These are phyloP conservation scores for Penstemon newberryi DNA, from an alignment of 257 asterid genomes.

Conservation along the genomic window DNA sequence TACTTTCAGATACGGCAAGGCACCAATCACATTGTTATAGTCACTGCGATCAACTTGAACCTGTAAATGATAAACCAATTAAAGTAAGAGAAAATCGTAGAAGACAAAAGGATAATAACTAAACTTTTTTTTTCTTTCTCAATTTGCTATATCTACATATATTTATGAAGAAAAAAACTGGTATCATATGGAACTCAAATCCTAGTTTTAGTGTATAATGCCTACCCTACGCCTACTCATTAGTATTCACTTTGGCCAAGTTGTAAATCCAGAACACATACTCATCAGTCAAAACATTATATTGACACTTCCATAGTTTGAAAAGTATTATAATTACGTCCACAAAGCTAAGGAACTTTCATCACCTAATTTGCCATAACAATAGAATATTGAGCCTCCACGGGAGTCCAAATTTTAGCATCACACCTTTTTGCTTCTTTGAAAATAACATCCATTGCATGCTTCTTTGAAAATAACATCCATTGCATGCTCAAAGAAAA, in stretches of 20 bases:
- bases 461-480: not conserved
- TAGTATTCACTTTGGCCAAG: not conserved
- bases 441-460: not conserved
- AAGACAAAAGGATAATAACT: not conserved
- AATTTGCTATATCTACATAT: no score
- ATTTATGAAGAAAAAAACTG: not conserved
- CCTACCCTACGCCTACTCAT: not conserved
- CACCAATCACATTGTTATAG: constrained; percentile 88
- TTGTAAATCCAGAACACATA: not conserved
- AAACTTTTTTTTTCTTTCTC: not conserved
- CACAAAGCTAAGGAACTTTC: no score
- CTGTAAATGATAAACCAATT: constrained; percentile 33
- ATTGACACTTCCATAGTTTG: not conserved
- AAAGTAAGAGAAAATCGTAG: constrained; percentile 9
- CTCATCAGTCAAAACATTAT: not conserved
- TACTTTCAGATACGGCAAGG: constrained; percentile 91
- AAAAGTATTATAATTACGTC: not conserved
- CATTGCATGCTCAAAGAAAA: not conserved
- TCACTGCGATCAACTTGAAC: constrained; percentile 91
- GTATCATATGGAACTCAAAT: not conserved
- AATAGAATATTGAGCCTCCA: not conserved
- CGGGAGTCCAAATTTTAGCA: not conserved
- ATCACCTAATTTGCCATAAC: no score
- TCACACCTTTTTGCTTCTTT: not conserved
- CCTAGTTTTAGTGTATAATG: not conserved